Base-by-base conservation (phyloP, 108 stramenopile genomes). In the Cyclotella cryptica region DNA sequence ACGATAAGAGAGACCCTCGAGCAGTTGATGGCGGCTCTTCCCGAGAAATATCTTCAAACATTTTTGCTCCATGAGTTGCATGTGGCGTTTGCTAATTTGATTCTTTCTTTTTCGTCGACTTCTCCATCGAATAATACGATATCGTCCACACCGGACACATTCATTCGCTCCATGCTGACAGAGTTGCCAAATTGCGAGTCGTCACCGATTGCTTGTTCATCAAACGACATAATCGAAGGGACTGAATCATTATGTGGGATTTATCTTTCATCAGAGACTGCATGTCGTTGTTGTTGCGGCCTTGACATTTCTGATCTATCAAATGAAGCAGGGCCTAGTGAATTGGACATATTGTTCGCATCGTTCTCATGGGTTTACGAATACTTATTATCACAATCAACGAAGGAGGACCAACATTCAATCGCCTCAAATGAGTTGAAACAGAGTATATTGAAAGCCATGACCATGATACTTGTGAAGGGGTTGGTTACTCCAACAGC, bases 161-260 rank as follows among this genome's bases (percentile, higher is more conserved):
- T n/a, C 14, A 28, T 66, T 13, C 19, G 3, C 24, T 12, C 65
- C 8, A 45, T 66, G 24, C 5, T 66, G 24, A 15, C 26, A 27
- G 3, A 24, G 14, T 26, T 12, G 21, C 22, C 69, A 1, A 60
- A 42, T 43, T 61, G 46, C 9, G 18, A 52, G 10, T n/a, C 79
- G 17, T 41, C 40, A 18, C 46, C 57, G 12, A 21, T 62, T 24
- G 29, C 69, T 19, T 64, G 26, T 45, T 71, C 80, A 17, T 57
- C 26, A 44, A 41, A 81, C 21, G 81, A 83, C 59, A 59, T 83
- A 19, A 53, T 77, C 5, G 70, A 76, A 43, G 81, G 72, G 19
- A 71, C 79, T 0, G 61, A 77, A 45, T 75, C 83, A 27, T 51
- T 84, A 17, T 84, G 83, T 53, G 83, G 83, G 10, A 76, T 84